These are phyloP conservation scores for Cytospora paraplurivora DNA, from an alignment of 2,329 filamentous ascomycete species.

Conservation along the genomic window DNA sequence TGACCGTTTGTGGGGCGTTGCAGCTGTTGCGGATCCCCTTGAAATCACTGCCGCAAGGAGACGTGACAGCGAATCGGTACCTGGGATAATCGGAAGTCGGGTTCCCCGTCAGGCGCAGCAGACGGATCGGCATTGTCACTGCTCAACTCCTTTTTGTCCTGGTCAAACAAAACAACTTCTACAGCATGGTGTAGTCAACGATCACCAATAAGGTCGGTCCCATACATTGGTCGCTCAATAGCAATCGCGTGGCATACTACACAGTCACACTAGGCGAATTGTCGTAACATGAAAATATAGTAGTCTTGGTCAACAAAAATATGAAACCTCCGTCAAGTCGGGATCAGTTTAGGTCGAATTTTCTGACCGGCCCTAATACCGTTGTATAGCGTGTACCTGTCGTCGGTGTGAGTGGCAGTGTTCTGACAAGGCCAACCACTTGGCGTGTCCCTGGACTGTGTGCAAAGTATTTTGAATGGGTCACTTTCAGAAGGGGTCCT, in stretches of 20 bases:
- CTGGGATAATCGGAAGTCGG: background rate
- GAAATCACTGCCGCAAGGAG: background rate
- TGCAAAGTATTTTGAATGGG: background rate
- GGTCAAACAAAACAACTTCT: slow-evolving; percentile 46
- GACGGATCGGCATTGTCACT: background rate
- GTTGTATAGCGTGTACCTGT: background rate
- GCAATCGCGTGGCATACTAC: no score
- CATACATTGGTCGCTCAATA: background rate
- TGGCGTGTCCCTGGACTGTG: background rate
- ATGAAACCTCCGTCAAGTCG: no score
- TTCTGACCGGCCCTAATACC: background rate
- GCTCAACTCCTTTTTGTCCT: slow-evolving; percentile 30
- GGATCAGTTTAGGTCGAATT: background rate
- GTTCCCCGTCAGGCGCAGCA: slow-evolving; percentile 1
- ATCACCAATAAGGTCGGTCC: background rate
- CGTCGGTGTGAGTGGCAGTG: background rate
- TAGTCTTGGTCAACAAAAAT: no score
- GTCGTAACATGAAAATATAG: no score
- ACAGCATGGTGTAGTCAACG: slow-evolving; percentile 45
- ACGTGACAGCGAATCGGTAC: background rate
- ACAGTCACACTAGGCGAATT: no score
- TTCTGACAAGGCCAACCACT: background rate
- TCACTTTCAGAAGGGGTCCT: background rate
- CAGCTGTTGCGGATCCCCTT: background rate
- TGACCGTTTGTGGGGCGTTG: background rate